Base-by-base conservation (phyloP, 805 yeast genomes). In the Cyberlindnera meyerae region DNA sequence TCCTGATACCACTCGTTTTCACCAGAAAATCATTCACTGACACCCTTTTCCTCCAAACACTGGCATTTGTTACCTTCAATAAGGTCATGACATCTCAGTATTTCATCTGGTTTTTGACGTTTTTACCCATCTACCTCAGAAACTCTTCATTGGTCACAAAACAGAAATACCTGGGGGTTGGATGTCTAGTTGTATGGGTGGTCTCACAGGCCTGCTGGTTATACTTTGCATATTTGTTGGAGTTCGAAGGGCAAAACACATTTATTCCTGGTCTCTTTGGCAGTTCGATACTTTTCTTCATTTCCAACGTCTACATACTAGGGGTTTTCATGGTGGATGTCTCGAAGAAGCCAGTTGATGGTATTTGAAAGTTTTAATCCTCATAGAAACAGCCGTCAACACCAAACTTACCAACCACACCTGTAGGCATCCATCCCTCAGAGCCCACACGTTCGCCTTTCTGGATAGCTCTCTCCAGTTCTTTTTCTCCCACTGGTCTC, bases 51-150 rank as follows among this genome's bases (percentile, higher is more conserved):
- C 63, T 88, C 11, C 93, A 84, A 56, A 83, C 94, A 0, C 73
- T 82, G 50, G 68, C 78, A n/a, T 84, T 83, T 60, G 88, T 83
- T 13, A 66, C 85, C 1, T 82, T 74, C 60, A 83, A 83, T 62
- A 83, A 83, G 60, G 93, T 83, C 16, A 79, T 87, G 52, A 93
- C 98, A 0, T 86, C 96, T 1, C 98, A 93, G 63, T 93, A 93
- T 61, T 93, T 93, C 60, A 76, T 90, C 44, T 93, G 98, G 98
- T 93, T 82, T 53, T 62, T 93, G 49, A 83, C 88, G 11, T 76
- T 89, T 46, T 58, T 90, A 29, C 97, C 98, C 2, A 75, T 84
- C 37, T 80, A 66, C 50, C 55, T 87, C 7, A 65, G 79, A 2
- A 54, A 62, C 8, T 66, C 86, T 0, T 56, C 51, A 2, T 45